Conservation (phyloP, 2,329 filamentous ascomycete genomes). For the Clarireedia paspali region DNA sequence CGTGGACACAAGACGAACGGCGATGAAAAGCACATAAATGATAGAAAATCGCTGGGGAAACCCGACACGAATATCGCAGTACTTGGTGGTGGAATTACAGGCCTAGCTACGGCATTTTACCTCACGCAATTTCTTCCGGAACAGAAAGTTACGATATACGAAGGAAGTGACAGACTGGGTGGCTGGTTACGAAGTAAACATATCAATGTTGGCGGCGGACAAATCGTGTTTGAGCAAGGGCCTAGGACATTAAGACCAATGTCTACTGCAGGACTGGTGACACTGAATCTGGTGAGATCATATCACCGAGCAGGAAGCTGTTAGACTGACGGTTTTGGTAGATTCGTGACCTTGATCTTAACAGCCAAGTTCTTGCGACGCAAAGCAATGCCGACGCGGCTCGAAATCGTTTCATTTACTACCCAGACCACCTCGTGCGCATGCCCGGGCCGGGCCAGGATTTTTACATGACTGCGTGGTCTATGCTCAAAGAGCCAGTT, state of each 20-base stretch:
- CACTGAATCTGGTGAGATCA: slow-evolving; percentile 16
- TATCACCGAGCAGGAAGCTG: background rate
- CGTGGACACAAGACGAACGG: too few species aligned
- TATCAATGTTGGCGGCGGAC: slow-evolving; percentile 50
- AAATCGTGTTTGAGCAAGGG: slow-evolving; percentile 74
- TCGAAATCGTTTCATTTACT: slow-evolving; percentile 74
- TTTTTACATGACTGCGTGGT: slow-evolving; percentile 28
- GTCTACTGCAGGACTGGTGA: slow-evolving; percentile 19
- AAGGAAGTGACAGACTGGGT: slow-evolving; percentile 60
- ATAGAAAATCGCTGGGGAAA: background rate
- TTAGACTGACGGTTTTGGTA: slow-evolving; percentile 25
- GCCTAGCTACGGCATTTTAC: slow-evolving; percentile 71
- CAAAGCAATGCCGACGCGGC: slow-evolving; percentile 42
- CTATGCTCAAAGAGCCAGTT: slow-evolving; percentile 44
- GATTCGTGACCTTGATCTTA: slow-evolving; percentile 50
- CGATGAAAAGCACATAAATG: background rate
- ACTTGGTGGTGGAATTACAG: slow-evolving; percentile 76
- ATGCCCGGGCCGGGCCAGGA: slow-evolving; percentile 41
- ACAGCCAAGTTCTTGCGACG: slow-evolving; percentile 48
- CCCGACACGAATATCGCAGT: slow-evolving; percentile 45
- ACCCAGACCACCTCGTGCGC: slow-evolving; percentile 70
- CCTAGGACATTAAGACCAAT: slow-evolving; percentile 46
- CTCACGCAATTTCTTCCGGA: slow-evolving; percentile 60
- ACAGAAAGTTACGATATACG: slow-evolving; percentile 73
- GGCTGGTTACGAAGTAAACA: slow-evolving; percentile 74